Base-by-base conservation (phyloP, 352 stramenopile species). In the Thraustochytrium striatum region DNA sequence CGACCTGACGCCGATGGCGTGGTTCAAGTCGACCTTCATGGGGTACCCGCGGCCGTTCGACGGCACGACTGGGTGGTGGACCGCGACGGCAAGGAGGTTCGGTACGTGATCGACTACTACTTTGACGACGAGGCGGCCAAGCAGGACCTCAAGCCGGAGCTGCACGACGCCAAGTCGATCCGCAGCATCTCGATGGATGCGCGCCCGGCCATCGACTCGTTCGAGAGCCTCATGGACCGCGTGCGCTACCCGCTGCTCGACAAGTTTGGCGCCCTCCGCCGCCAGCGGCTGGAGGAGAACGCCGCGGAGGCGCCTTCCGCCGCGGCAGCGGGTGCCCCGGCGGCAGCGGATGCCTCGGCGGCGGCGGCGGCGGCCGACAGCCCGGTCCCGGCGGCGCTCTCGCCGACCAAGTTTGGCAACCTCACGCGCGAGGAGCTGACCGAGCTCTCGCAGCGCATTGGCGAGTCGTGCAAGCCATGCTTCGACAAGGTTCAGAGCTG, bases 61-160 rank as follows among this genome's bases (percentile, higher is more conserved):
- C 87, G 78, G 39, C 90, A 94, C 82, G 88, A 94, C 84, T 94
- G 88, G 88, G 88, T 88, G 84, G 85, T 92, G 36, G 79, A 89
- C 58, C 61, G 87, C 19, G 84, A 88, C 59, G 82, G 84, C 13
- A 85, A 86, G 35, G 82, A 89, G 28, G 86, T 94, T 41, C 92
- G 96, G 70, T 99, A 99, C 84, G 94, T 99, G 33, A 98, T 99
- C 83, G 96, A 99, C 89, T 99, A 98, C 86, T 99, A 99, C 87
- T 94, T 93, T 78, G 90, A 96, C 83, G 90, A 94, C 79, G 83
- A 92, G 2, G 93, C 92, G 81, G 84, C 87, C 1, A 86, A 68
- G 3, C 82, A 92, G 69, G 89, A 94, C 82, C 68, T 89, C 72
- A 87, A 93, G 44, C 89, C 89, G 1, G 88, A 91, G 78, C 82